Evolutionary conservation across 805 yeast genomes (phyloP).

Genomic region (Jamesozyma gamospora): DNA sequence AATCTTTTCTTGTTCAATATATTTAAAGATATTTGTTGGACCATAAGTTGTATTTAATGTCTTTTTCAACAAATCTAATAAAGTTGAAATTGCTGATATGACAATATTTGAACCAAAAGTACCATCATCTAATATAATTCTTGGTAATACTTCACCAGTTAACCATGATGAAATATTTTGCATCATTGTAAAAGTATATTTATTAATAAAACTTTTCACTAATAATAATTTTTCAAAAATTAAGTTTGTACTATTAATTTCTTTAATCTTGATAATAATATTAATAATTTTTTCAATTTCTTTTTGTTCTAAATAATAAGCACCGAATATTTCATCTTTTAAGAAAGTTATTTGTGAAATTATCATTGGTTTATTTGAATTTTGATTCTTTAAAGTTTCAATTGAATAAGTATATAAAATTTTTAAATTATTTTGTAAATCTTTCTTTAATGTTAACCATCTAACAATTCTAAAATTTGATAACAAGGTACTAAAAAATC

Average conservation of each 20-base stretch:
- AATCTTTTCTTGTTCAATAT: constrained; percentile 8
- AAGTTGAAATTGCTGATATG: constrained; percentile 12
- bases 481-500: constrained; percentile 17
- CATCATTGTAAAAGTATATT: constrained; percentile 19
- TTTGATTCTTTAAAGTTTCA: constrained; percentile 14
- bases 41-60: constrained; percentile 8
- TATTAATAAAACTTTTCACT: constrained; percentile 15
- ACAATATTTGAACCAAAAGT: constrained; percentile 11
- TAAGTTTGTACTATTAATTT: constrained; percentile 20
- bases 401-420: constrained; percentile 10
- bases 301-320: constrained; percentile 7
- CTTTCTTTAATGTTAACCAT: constrained; percentile 7
- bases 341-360: constrained; percentile 19
- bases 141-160: constrained; percentile 19
- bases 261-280: constrained; percentile 13
- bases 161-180: constrained; percentile 16
- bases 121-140: constrained; percentile 16
- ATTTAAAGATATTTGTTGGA: constrained; percentile 7
- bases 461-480: constrained; percentile 19
- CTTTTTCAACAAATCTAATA: constrained; percentile 20
- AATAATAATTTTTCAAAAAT: constrained; percentile 19
- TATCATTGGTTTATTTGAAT: constrained; percentile 22
- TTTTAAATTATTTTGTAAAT: constrained; percentile 9
- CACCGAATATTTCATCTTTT: constrained; percentile 21
- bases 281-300: constrained; percentile 11